Conservation (phyloP, 2,329 filamentous ascomycete genomes). For the Xylariomycetidae sp. region DNA sequence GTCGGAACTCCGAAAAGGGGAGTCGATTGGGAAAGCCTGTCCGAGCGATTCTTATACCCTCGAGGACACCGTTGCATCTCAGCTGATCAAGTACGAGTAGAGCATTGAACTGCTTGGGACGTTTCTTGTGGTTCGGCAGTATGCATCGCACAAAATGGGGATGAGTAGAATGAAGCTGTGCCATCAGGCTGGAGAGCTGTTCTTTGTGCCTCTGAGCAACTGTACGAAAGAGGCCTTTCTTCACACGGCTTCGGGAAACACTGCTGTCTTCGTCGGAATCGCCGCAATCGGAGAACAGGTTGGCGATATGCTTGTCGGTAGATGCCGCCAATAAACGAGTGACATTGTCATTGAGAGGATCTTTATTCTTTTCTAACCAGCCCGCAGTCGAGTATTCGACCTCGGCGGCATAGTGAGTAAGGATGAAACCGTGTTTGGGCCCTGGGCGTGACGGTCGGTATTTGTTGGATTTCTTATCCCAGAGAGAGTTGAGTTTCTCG, state of each 20-base stretch:
- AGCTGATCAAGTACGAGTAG: constrained; percentile 93
- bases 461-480: constrained; percentile 94
- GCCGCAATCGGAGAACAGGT: constrained; percentile 82
- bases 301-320: constrained; percentile 75
- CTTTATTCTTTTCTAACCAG: constrained; percentile 99
- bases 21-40: constrained; percentile 96
- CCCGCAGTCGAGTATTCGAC: constrained; percentile 94
- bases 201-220: constrained; percentile 97
- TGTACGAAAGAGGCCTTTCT: constrained; percentile 94
- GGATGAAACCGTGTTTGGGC: constrained; percentile 73
- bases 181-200: constrained; percentile 94
- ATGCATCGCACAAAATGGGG: constrained; percentile 98
- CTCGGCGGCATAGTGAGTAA: constrained; percentile 96
- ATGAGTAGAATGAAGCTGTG: constrained; percentile 89
- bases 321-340: constrained; percentile 83
- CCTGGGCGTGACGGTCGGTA: constrained; percentile 84
- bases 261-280: constrained; percentile 71
- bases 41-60: constrained; percentile 93
- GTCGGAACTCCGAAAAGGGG: constrained; percentile 87
- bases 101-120: constrained; percentile 86
- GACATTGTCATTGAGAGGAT: constrained; percentile 94
- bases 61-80: constrained; percentile 98
- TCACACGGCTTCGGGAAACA: constrained; percentile 73
- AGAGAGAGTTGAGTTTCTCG: constrained; percentile 92
- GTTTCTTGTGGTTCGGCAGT: constrained; percentile 95